Percentiles rank a stretch among this genome's conserved stretches.
These are phyloP conservation scores for Gnomoniopsis sp. DNA, from an alignment of 2,329 filamentous ascomycete genomes.

Conservation along the genomic window DNA sequence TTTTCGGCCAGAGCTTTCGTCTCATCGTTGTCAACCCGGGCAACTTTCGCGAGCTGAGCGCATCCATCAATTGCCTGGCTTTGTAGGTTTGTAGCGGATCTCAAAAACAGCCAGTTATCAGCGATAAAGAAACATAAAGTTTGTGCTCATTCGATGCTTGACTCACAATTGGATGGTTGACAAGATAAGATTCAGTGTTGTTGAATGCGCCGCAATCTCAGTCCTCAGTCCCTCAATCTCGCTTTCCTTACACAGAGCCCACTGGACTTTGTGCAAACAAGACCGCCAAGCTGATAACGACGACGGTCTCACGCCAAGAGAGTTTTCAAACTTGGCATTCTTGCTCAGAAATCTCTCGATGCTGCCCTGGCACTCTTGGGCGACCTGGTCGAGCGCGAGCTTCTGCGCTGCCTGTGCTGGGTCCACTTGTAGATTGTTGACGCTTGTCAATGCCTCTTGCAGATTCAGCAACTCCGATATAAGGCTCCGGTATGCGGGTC, in stretches of 20 bases:
- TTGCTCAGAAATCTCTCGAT: background rate
- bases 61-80: background rate
- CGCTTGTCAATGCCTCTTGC: background rate
- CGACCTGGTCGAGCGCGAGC: background rate
- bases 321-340: conserved; percentile 1
- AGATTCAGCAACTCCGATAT: background rate
- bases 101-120: background rate
- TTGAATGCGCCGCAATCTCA: background rate
- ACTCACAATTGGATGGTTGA: conserved; percentile 1
- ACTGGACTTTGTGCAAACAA: conserved; percentile 4
- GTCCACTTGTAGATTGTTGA: background rate
- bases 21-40: background rate
- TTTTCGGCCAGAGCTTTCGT: background rate
- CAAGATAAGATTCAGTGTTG: background rate
- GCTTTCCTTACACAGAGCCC: conserved; percentile 1
- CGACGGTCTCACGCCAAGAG: background rate
- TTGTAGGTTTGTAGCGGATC: background rate
- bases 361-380: background rate
- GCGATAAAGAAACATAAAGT: background rate
- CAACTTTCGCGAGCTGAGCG: background rate
- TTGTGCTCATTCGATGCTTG: no score
- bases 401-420: background rate
- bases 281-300: background rate
- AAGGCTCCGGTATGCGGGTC: background rate
- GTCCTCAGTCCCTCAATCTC: background rate